Base-by-base conservation (phyloP, 2,329 filamentous ascomycete species). In the Teratosphaeriaceae sp. region DNA sequence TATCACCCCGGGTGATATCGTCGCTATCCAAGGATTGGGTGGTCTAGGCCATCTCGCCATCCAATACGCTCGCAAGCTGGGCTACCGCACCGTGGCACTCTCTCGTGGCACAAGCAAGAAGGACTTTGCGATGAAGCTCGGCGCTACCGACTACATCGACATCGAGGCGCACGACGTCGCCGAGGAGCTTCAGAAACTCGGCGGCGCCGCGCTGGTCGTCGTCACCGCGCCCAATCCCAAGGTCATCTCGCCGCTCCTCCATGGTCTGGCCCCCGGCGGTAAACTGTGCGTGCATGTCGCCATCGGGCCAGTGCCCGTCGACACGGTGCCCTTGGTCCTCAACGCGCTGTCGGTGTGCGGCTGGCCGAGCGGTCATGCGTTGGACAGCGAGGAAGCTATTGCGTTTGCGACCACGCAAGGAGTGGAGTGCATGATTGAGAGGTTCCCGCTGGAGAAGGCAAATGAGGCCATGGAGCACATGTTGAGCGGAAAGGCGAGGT, bases 161-260 rank as follows among this genome's bases (percentile, higher is more conserved):
- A 67, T 75, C 49, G 72, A 69, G 50, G 67, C 68, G 29, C 65
- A 71, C 20, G 73, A 81, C 34, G 62, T 70, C 0, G 67, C 62
- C 1, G 62, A 66, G 36, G 70, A 70, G 43, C 66, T 84, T 24
- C 64, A 65, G 62, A 71, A 71, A 50, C 62, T 84, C 16, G 81
- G 81, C 13, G 80, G 80, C 20, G 82, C 81, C 0, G 68, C 70
- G 2, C 62, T 82, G 40, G 75, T 85, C 44, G 70, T 84, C 3
- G 68, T 76, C 29, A 85, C 81, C 2, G 80, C 79, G 3, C 80
- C 81, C 5, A 79, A 76, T 55, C 68, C 76, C 1, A 65, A 74
- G 42, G 64, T 74, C 23, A 73, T 85, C 39, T 55, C 66, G 1
- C 68, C 70, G 3, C 57, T 85, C 21, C 62, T 80, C 1, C 66